phyloP scores from a whole-genome alignment of 495 filamentous ascomycete genomes.

The Clohesyomyces aquaticus region DNA sequence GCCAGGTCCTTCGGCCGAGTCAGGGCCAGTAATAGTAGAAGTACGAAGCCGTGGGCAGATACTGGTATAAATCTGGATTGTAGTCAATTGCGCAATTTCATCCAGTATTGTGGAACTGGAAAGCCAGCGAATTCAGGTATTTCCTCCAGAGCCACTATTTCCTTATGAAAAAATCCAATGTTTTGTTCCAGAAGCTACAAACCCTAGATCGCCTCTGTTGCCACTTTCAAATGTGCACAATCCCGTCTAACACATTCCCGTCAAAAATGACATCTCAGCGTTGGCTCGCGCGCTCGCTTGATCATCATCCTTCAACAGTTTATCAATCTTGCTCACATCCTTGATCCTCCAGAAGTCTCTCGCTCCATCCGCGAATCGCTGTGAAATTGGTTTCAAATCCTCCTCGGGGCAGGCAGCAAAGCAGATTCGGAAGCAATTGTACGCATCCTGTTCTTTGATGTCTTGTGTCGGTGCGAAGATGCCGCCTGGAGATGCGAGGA shows the following conservation, averaged over 20 bases:
- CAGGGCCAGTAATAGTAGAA: no score
- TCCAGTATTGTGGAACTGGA: no score
- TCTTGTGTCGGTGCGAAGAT: constrained; percentile 70
- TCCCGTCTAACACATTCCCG: neutral
- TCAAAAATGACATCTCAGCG: neutral
- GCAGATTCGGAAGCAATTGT: constrained; percentile 74
- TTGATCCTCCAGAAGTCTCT: constrained; percentile 75
- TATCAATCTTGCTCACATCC: constrained; percentile 65
- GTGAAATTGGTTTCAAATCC: constrained; percentile 61
- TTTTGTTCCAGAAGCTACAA: no score
- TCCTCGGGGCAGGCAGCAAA: constrained; percentile 81
- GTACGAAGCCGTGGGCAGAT: no score
- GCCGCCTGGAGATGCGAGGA: constrained; percentile 67
- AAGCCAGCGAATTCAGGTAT: no score
- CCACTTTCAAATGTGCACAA: neutral
- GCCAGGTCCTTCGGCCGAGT: no score
- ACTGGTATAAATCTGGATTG: no score
- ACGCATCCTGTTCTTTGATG: constrained; percentile 58
- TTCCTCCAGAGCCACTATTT: no score
- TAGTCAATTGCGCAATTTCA: no score
- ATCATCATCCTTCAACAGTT: constrained; percentile 46
- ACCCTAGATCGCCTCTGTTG: neutral
- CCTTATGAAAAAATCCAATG: no score
- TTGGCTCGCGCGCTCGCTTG: neutral
- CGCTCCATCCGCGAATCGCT: constrained; percentile 68